Conservation (phyloP, 1,139 yeast species). For the Debaryomyces sp. region DNA sequence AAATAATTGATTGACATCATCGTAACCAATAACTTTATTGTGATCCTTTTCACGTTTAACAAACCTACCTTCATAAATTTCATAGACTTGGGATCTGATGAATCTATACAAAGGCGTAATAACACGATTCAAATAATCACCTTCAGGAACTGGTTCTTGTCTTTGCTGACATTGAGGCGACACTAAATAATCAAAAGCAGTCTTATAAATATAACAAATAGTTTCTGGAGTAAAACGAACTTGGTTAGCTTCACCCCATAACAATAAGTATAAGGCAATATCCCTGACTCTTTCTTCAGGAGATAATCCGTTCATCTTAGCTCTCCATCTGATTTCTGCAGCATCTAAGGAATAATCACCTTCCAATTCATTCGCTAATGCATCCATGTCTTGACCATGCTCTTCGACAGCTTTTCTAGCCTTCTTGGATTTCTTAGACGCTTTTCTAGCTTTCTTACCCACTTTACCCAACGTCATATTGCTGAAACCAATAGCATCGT, state of each 20-base stretch:
- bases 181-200: slow-evolving; percentile 83
- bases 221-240: slow-evolving; percentile 94
- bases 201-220: slow-evolving; percentile 89
- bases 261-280: slow-evolving; percentile 80
- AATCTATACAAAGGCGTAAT: slow-evolving; percentile 90
- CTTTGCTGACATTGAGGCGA: slow-evolving; percentile 92
- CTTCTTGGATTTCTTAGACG: slow-evolving; percentile 62
- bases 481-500: slow-evolving; percentile 46
- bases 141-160: slow-evolving; percentile 91
- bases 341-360: slow-evolving; percentile 74
- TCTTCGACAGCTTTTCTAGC: slow-evolving; percentile 60
- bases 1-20: slow-evolving; percentile 96
- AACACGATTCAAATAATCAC: slow-evolving; percentile 89
- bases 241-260: slow-evolving; percentile 99
- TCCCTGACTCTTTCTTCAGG: slow-evolving; percentile 85
- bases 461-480: slow-evolving; percentile 77
- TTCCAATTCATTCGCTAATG: slow-evolving; percentile 75
- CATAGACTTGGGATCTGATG: slow-evolving; percentile 94
- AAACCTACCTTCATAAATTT: slow-evolving; percentile 90
- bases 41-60: slow-evolving; percentile 98
- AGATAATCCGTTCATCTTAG: slow-evolving; percentile 48
- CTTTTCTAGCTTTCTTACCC: slow-evolving; percentile 54
- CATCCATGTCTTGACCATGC: slow-evolving; percentile 50
- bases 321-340: slow-evolving; percentile 55
- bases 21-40: slow-evolving; percentile 92